Conservation (phyloP, 108 stramenopile genomes). For the Pseudonitzschia pungens region DNA sequence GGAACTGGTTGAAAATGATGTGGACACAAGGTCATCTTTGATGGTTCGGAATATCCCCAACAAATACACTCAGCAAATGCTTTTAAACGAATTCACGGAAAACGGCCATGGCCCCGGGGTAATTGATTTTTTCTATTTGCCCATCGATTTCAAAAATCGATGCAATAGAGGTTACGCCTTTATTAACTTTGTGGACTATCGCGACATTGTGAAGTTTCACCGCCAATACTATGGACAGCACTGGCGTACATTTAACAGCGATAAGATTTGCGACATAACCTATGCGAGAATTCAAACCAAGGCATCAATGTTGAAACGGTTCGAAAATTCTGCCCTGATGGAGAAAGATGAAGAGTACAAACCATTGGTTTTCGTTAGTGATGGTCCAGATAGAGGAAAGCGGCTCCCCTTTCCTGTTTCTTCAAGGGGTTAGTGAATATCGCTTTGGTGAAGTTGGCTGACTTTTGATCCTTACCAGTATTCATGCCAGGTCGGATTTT, state of each 20-base stretch:
- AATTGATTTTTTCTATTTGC: conserved; percentile 98
- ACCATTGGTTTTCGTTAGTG: conserved; percentile 84
- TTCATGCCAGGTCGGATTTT: no score
- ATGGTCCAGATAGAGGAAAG: conserved; percentile 54
- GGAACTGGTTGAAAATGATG: conserved; percentile 68
- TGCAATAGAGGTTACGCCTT: conserved; percentile 99
- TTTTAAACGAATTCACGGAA: conserved; percentile 89
- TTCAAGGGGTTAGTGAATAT: conserved; percentile 10
- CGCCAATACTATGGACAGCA: conserved; percentile 87
- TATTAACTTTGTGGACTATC: conserved; percentile 93
- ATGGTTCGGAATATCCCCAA: conserved; percentile 99
- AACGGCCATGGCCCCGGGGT: conserved; percentile 89
- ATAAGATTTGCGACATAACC: conserved; percentile 97
- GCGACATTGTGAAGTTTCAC: conserved; percentile 89
- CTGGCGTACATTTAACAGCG: conserved; percentile 96
- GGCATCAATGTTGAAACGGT: conserved; percentile 95
- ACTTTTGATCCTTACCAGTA: not conserved
- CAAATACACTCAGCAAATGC: conserved; percentile 99
- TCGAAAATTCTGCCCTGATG: conserved; percentile 97
- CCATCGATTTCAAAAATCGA: conserved; percentile 99
- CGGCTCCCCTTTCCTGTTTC: conserved; percentile 47
- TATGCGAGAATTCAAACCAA: conserved; percentile 99
- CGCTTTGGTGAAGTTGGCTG: not conserved
- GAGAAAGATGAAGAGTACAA: conserved; percentile 97
- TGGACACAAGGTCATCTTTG: conserved; percentile 93